Evolutionary conservation across 1,139 yeast genomes (phyloP).

Genomic region (Yamadazyma triangularis): DNA sequence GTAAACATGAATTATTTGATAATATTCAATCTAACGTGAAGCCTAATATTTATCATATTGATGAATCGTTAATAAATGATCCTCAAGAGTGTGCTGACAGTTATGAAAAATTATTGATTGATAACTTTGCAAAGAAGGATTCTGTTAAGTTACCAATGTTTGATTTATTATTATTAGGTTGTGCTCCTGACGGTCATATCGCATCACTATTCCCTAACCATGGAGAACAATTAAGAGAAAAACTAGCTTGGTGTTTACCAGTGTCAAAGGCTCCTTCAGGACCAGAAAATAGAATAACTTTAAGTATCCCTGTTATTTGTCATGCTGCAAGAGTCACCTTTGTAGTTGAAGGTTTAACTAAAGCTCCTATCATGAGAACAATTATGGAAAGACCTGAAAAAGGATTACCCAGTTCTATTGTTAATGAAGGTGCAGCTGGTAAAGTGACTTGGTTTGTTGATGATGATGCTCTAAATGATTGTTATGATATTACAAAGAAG

Average conservation of each 20-base stretch:
- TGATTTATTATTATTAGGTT: slow-evolving; percentile 84
- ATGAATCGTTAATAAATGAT: slow-evolving; percentile 70
- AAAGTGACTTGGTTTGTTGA: slow-evolving; percentile 98
- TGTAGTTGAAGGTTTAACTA: slow-evolving; percentile 93
- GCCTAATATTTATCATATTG: slow-evolving; percentile 80
- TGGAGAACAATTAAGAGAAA: slow-evolving; percentile 77
- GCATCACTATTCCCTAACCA: slow-evolving; percentile 94
- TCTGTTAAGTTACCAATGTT: slow-evolving; percentile 93
- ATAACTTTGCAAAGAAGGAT: slow-evolving; percentile 94
- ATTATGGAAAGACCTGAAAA: slow-evolving; percentile 98
- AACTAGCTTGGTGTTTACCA: slow-evolving; percentile 94
- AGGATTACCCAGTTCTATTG: slow-evolving; percentile 90
- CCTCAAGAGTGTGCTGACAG: slow-evolving; percentile 94
- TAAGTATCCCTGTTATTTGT: slow-evolving; percentile 91
- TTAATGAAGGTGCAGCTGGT: slow-evolving; percentile 95
- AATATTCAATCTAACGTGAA: slow-evolving; percentile 45
- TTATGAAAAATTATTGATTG: slow-evolving; percentile 80
- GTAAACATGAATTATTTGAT: slow-evolving; percentile 79
- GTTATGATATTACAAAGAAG: slow-evolving; percentile 67
- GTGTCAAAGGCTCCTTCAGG: slow-evolving; percentile 91
- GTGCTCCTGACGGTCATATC: slow-evolving; percentile 98
- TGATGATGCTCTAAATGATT: slow-evolving; percentile 87
- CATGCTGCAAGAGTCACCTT: slow-evolving; percentile 91
- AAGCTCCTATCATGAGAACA: slow-evolving; percentile 87
- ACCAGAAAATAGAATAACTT: slow-evolving; percentile 81